Conservation (phyloP, 306 rosid species). For the Lathyrus aphaca region DNA sequence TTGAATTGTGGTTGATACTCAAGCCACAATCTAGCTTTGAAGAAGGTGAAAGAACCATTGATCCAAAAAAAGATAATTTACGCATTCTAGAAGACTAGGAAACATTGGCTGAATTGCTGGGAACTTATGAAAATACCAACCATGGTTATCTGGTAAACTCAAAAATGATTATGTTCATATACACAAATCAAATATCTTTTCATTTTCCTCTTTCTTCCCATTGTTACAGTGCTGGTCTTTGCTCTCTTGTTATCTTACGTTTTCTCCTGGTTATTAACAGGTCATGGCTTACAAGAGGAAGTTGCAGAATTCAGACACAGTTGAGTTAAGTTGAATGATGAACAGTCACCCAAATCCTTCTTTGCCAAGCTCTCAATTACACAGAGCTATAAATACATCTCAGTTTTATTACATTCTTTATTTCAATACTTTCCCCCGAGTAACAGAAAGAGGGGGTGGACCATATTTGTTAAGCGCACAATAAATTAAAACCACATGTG, state of each 20-base stretch:
- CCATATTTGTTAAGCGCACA: conserved; percentile 20
- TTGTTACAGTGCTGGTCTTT: neutral
- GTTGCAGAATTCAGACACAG: conserved; percentile 33
- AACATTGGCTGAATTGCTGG: conserved; percentile 58
- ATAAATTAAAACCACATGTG: conserved; percentile 36
- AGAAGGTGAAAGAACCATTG: conserved; percentile 38
- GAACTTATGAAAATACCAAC: conserved; percentile 19
- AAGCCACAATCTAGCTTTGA: conserved; percentile 42
- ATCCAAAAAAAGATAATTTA: conserved; percentile 50
- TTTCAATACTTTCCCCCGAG: neutral
- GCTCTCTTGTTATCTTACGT: conserved; percentile 1
- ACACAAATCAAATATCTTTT: neutral
- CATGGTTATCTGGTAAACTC: conserved; percentile 65
- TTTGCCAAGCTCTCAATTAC: conserved; percentile 27
- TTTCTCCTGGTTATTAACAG: conserved; percentile 42
- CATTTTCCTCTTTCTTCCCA: conserved; percentile 8
- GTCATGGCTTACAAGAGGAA: conserved; percentile 68
- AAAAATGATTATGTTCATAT: conserved; percentile 3
- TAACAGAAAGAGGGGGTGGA: conserved; percentile 17
- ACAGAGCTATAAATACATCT: conserved; percentile 28
- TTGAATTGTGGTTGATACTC: conserved; percentile 58
- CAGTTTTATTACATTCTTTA: conserved; percentile 15
- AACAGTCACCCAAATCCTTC: conserved; percentile 20
- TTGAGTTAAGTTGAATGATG: conserved; percentile 35
- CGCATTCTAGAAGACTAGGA: conserved; percentile 53